Conservation (phyloP, 1,139 yeast species). For the Yamadazyma sp. region DNA sequence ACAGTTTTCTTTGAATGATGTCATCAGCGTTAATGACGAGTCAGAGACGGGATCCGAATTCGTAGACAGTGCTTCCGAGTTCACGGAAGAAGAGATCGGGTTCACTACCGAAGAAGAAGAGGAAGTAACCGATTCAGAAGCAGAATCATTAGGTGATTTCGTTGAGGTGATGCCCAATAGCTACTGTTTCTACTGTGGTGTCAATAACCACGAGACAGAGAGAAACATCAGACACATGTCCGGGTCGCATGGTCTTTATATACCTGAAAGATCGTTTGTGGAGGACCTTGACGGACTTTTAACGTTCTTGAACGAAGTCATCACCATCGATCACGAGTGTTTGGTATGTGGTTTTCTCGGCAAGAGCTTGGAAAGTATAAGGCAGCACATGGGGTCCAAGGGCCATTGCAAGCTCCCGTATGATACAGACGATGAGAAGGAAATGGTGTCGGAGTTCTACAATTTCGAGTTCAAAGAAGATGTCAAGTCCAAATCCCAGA, state of each 20-base stretch:
- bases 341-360: constrained; percentile 55
- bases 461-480: constrained; percentile 30
- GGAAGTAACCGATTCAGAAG: constrained; percentile 24
- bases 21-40: constrained; percentile 22
- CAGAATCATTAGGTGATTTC: constrained; percentile 23
- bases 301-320: constrained; percentile 41
- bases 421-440: constrained; percentile 46
- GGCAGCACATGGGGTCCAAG: constrained; percentile 52
- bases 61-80: constrained; percentile 7
- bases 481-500: constrained; percentile 6
- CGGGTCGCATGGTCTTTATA: constrained; percentile 47
- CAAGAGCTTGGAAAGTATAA: constrained; percentile 45
- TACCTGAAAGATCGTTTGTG: constrained; percentile 48
- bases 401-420: constrained; percentile 59
- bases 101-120: constrained; percentile 17
- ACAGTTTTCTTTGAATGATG: constrained; percentile 63
- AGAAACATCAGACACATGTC: constrained; percentile 50
- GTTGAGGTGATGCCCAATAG: constrained; percentile 30
- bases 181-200: constrained; percentile 44
- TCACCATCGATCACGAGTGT: constrained; percentile 49
- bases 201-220: constrained; percentile 38
- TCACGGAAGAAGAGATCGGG: constrained; percentile 17
- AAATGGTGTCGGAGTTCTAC: constrained; percentile 42
- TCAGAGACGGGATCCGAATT: constrained; percentile 37
- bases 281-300: constrained; percentile 46